These are phyloP conservation scores for Pichia nanzhaoensis DNA, from an alignment of 805 yeast species.

Conservation along the genomic window DNA sequence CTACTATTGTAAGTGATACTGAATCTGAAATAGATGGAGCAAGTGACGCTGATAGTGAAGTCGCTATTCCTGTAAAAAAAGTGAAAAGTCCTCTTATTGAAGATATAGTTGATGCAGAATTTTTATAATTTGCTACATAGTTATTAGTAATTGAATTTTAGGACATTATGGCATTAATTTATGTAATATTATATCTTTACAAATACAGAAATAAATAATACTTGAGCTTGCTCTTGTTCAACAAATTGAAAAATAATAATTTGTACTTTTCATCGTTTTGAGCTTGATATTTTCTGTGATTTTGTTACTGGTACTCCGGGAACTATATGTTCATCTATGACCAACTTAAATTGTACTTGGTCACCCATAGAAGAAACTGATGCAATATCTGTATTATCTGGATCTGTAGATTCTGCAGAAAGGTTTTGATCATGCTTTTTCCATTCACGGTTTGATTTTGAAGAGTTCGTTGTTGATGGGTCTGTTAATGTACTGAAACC, in stretches of 20 bases:
- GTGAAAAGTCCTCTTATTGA: slow-evolving; percentile 17
- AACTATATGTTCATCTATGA: slow-evolving; percentile 11
- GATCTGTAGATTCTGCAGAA: not conserved
- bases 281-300: not conserved
- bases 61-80: slow-evolving; percentile 5
- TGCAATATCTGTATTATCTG: not conserved
- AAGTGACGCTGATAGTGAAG: slow-evolving; percentile 1
- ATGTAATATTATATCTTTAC: too few species aligned
- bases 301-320: slow-evolving; percentile 8
- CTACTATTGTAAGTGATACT: slow-evolving; percentile 1
- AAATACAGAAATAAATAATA: not conserved
- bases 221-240: too few species aligned
- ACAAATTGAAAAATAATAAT: too few species aligned
- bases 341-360: slow-evolving; percentile 7
- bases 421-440: not conserved
- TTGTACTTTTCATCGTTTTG: too few species aligned
- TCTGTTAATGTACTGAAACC: not conserved
- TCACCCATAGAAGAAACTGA: not conserved
- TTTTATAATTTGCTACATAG: slow-evolving; percentile 8
- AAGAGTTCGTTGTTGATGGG: too few species aligned
- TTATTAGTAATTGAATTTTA: not conserved
- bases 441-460: not conserved
- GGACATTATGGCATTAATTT: too few species aligned
- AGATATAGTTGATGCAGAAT: slow-evolving; percentile 20
- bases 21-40: slow-evolving; percentile 5